These are phyloP conservation scores for Aspergillus bridgeri DNA, from an alignment of 495 filamentous ascomycete genomes.

Conservation along the genomic window DNA sequence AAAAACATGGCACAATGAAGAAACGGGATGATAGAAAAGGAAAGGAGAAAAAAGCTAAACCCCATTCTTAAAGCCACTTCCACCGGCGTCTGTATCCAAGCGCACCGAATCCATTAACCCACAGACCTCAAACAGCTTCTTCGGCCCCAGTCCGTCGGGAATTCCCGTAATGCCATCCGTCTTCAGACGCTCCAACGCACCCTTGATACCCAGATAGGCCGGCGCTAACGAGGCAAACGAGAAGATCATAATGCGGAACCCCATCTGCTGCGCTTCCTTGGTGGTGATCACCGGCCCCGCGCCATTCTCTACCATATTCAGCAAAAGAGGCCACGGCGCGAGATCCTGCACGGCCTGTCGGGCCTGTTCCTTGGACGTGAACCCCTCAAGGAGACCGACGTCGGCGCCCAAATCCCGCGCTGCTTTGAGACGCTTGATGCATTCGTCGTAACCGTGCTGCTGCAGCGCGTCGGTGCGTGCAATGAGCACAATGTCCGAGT, in stretches of 20 bases:
- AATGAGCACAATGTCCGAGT: slow-evolving; percentile 62
- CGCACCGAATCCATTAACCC: slow-evolving; percentile 56
- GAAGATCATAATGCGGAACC: slow-evolving; percentile 63
- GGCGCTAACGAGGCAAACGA: slow-evolving; percentile 50
- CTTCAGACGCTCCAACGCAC: slow-evolving; percentile 44
- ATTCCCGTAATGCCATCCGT: slow-evolving; percentile 46
- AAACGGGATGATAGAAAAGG: neutral
- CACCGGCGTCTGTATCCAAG: slow-evolving; percentile 55
- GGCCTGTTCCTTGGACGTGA: slow-evolving; percentile 53
- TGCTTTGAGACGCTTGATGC: slow-evolving; percentile 50
- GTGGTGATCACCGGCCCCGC: slow-evolving; percentile 54
- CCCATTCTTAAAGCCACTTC: slow-evolving; percentile 42
- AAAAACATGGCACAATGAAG: slow-evolving; percentile 9
- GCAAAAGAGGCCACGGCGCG: slow-evolving; percentile 54
- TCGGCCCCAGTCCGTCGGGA: slow-evolving; percentile 44
- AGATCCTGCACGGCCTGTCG: slow-evolving; percentile 51
- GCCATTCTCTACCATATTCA: slow-evolving; percentile 65
- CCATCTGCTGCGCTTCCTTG: slow-evolving; percentile 55
- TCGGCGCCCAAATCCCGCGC: slow-evolving; percentile 59
- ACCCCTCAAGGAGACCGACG: slow-evolving; percentile 62
- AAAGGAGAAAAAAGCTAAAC: slow-evolving; percentile 18
- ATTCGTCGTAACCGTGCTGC: slow-evolving; percentile 59
- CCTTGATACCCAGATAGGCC: slow-evolving; percentile 50
- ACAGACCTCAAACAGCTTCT: slow-evolving; percentile 54
- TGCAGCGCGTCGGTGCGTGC: slow-evolving; percentile 68